Percentiles rank a stretch among this genome's conserved stretches.
Evolutionary conservation across 805 yeast genomes (phyloP).

Genomic region (Wickerhamiella dianesei): DNA sequence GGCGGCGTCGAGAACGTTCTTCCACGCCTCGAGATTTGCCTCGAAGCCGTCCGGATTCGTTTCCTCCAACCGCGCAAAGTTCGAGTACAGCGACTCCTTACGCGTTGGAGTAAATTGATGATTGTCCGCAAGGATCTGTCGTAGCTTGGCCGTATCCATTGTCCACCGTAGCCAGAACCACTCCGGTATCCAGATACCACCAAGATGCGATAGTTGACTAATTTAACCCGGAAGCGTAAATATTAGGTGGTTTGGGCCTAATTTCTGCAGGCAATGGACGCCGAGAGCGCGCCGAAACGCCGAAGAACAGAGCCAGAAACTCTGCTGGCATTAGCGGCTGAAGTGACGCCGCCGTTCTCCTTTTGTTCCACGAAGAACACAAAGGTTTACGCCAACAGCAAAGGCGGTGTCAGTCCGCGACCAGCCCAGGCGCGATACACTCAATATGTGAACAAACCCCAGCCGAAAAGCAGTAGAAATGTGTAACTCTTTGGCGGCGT

Average conservation of each 20-base stretch:
- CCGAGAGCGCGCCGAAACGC: background rate
- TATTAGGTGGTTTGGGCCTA: background rate
- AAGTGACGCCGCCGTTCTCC: conserved; percentile 3
- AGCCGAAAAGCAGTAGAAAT: background rate
- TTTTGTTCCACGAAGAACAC: conserved; percentile 14
- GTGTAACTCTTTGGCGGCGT: background rate
- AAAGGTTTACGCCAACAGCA: conserved; percentile 14
- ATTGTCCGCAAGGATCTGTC: conserved; percentile 14
- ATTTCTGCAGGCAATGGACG: background rate
- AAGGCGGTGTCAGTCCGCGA: conserved; percentile 5
- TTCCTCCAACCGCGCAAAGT: conserved; percentile 32
- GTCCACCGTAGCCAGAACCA: background rate
- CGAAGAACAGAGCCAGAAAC: background rate
- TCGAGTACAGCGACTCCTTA: conserved; percentile 35
- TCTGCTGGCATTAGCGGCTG: conserved; percentile 7
- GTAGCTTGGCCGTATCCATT: conserved; percentile 13
- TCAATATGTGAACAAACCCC: background rate
- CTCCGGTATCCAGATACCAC: background rate
- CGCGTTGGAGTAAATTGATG: conserved; percentile 30
- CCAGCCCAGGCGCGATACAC: background rate
- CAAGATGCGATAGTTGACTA: background rate
- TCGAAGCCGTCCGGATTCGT: conserved; percentile 36
- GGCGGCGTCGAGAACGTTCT: conserved; percentile 24
- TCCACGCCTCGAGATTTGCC: conserved; percentile 40
- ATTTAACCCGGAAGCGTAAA: background rate